Base-by-base conservation (phyloP, 371 early-diverging fungal species). In the Coemansia sp. region DNA sequence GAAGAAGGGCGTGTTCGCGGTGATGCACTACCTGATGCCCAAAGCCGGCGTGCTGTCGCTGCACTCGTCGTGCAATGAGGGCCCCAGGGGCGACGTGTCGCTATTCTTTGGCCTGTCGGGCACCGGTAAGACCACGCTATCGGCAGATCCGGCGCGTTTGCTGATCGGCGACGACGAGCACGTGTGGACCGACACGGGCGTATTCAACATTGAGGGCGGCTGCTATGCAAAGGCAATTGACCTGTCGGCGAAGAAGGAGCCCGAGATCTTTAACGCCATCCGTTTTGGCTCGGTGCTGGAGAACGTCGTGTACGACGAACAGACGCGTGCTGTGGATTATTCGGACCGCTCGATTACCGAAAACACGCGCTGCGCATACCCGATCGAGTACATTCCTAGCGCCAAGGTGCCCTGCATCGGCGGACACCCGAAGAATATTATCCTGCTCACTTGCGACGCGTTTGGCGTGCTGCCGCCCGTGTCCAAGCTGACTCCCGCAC, bases 101-200 rank as follows among this genome's bases (percentile, higher is more conserved):
- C 83, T 98, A 65, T 98, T 98, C 92, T 98, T 98, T 79, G 98
- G 98, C 72, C 85, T 96, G 39, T 94, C 94, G 7, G 98, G 97
- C 64, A 98, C 98, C 45, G 98, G 98, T 64, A 97, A 97, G 86
- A 98, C 98, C 64, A 98, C 98, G 11, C 86, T 98, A 55, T 92
- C 93, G 9, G 97, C 98, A 34, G 97, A 98, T 71, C 95, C 95
- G 30, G 88, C 85, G 74, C 93, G 98, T 58, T 78, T 80, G 67
- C 82, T 98, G 66, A 97, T 98, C 78, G 98, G 98, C 80, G 98
- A 98, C 81, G 98, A 98, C 79, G 98, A 98, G 81, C 98, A 98
- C 82, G 96, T 97, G 83, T 98, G 98, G 97, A 88, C 90, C 31
- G 93, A 96, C 66, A 83, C 89, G 53, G 97, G 97, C 67, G 82